phyloP scores from a whole-genome alignment of 108 stramenopile genomes.

The Nitzschia sp. region DNA sequence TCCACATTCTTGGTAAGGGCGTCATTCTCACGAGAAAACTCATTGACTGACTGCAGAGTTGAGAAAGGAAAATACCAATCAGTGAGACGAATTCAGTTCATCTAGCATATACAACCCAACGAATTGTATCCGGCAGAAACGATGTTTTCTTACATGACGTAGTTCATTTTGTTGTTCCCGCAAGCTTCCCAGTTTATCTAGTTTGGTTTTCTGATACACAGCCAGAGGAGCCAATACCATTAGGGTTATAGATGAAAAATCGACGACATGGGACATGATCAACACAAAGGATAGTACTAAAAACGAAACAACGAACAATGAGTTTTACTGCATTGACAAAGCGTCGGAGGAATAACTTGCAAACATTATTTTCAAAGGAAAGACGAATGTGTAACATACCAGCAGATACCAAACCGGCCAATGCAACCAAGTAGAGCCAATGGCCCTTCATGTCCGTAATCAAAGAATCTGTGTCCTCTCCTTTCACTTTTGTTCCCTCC shows the following conservation, averaged over 20 bases:
- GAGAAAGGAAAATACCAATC: background rate
- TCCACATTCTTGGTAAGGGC: slow-evolving; percentile 15
- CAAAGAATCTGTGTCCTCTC: slow-evolving; percentile 35
- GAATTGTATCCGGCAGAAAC: no score
- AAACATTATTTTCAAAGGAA: no score
- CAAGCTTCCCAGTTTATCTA: slow-evolving; percentile 32
- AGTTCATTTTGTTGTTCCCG: slow-evolving; percentile 34
- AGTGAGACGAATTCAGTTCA: no score
- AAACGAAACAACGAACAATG: background rate
- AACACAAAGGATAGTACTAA: slow-evolving; percentile 12
- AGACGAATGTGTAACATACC: background rate
- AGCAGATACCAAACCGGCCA: slow-evolving; percentile 15
- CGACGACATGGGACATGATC: slow-evolving; percentile 8
- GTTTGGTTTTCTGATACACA: slow-evolving; percentile 25
- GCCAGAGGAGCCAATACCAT: slow-evolving; percentile 26
- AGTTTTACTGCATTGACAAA: background rate
- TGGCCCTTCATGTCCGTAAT: slow-evolving; percentile 8
- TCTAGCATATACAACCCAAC: no score
- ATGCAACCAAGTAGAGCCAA: slow-evolving; percentile 6
- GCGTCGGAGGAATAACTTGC: no score
- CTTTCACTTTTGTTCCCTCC: slow-evolving; percentile 19
- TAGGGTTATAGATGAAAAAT: slow-evolving; percentile 14
- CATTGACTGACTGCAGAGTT: slow-evolving; percentile 17
- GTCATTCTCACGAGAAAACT: slow-evolving; percentile 21
- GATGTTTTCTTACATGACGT: slow-evolving; percentile 2